Evolutionary conservation across 2,329 filamentous ascomycete genomes (phyloP).

Genomic region (Fusarium nelsonii): DNA sequence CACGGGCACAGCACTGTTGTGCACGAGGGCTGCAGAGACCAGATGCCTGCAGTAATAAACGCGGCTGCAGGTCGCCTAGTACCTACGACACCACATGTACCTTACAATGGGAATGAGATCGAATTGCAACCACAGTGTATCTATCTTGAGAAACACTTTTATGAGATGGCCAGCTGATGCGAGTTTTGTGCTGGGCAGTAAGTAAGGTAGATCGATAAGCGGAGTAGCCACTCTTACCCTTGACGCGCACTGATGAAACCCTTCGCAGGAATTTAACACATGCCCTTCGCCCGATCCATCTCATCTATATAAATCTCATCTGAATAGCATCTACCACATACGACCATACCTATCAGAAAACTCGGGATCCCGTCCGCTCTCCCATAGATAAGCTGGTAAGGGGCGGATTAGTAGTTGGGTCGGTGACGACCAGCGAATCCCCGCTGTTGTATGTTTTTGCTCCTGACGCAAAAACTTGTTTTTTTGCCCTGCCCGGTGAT

Average conservation of each 20-base stretch:
- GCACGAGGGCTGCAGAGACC: constrained; percentile 3
- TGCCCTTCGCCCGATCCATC: too few relatives aligned
- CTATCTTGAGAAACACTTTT: neutral
- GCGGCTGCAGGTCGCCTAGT: neutral
- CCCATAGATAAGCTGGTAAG: constrained; percentile 7
- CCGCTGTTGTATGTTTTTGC: constrained; percentile 14
- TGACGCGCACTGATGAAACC: too few relatives aligned
- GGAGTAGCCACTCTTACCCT: too few relatives aligned
- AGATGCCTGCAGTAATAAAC: neutral
- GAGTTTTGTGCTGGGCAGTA: neutral
- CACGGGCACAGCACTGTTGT: neutral
- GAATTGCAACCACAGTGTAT: neutral
- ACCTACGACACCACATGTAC: neutral
- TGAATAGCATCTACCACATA: neutral
- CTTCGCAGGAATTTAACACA: too few relatives aligned
- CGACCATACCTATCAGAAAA: constrained; percentile 18
- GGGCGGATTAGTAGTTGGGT: constrained; percentile 9
- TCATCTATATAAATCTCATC: too few relatives aligned
- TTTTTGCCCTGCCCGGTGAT: neutral
- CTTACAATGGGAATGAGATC: neutral
- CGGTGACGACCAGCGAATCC: constrained; percentile 7
- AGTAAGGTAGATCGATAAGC: too few relatives aligned
- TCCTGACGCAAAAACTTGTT: neutral
- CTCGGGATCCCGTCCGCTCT: constrained; percentile 19
- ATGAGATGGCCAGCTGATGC: neutral